A percentile compares a stretch with the other conserved stretches of the same genome.
phyloP scores from a whole-genome alignment of 257 asterid species.

The Ajuga chamaepitys region DNA sequence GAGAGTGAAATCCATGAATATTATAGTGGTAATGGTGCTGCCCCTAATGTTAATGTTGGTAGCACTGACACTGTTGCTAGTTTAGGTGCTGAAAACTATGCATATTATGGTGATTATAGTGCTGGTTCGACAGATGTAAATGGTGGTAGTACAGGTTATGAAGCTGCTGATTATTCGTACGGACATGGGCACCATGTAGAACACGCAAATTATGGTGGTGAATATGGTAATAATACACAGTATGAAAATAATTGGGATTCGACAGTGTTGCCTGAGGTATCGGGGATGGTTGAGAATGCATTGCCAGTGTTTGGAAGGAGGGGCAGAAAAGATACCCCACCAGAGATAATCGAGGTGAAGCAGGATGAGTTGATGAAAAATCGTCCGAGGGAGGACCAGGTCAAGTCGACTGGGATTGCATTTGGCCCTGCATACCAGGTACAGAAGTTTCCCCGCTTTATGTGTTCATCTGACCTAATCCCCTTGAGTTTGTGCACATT shows the following conservation, averaged over 20 bases:
- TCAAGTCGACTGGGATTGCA: constrained; percentile 76
- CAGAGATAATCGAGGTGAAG: constrained; percentile 68
- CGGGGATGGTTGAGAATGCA: constrained; percentile 35
- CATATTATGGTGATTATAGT: constrained; percentile 21
- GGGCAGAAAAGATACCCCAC: constrained; percentile 62
- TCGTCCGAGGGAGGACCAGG: constrained; percentile 90
- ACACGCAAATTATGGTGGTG: constrained; percentile 23
- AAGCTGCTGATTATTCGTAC: constrained; percentile 32
- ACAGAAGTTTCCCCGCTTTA: neutral
- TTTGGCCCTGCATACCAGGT: constrained; percentile 95
- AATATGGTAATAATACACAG: constrained; percentile 29
- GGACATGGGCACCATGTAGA: constrained; percentile 27
- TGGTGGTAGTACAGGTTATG: constrained; percentile 20
- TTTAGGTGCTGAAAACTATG: constrained; percentile 30
- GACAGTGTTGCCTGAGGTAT: constrained; percentile 30
- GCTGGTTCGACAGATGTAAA: constrained; percentile 2
- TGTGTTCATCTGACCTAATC: neutral
- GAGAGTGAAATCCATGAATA: constrained; percentile 23
- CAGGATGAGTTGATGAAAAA: constrained; percentile 94
- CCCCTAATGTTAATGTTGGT: neutral
- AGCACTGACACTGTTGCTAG: constrained; percentile 8
- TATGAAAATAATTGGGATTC: constrained; percentile 38
- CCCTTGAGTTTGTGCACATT: neutral
- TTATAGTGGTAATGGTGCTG: constrained; percentile 24
- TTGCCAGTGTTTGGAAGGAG: constrained; percentile 46